Evolutionary conservation across 352 stramenopile genomes (phyloP).

Genomic region (Globisporangium lucens): DNA sequence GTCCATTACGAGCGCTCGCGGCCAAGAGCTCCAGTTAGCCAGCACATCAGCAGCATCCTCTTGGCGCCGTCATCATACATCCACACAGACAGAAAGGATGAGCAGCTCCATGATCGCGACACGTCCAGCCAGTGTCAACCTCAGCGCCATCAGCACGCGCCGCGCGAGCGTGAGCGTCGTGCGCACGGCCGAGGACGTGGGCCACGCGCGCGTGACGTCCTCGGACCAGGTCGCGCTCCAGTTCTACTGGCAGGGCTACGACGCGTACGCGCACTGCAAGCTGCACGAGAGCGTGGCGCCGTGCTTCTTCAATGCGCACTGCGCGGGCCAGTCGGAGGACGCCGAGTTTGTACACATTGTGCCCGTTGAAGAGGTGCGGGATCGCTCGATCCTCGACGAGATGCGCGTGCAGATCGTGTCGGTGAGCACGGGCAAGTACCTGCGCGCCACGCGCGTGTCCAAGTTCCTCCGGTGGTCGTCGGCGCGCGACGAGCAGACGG

Average conservation of each 20-base stretch:
- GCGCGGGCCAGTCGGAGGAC: conserved; percentile 28
- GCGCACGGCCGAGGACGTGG: conserved; percentile 19
- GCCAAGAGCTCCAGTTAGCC: background rate
- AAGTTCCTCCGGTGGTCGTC: conserved; percentile 69
- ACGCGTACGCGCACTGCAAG: conserved; percentile 51
- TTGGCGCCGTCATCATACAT: background rate
- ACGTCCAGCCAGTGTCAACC: background rate
- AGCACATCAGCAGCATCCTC: background rate
- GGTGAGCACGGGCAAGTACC: conserved; percentile 43
- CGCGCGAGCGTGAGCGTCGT: conserved; percentile 10
- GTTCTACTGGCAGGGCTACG: conserved; percentile 69
- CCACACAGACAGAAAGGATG: background rate
- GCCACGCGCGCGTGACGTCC: conserved; percentile 29
- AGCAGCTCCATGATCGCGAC: background rate
- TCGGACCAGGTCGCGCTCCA: conserved; percentile 53
- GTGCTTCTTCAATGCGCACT: conserved; percentile 59
- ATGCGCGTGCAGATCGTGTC: conserved; percentile 64
- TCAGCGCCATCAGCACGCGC: background rate
- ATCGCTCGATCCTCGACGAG: conserved; percentile 55
- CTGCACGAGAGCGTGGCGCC: conserved; percentile 47
- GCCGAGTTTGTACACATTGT: conserved; percentile 57
- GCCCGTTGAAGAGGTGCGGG: conserved; percentile 43
- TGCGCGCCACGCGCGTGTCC: conserved; percentile 56
- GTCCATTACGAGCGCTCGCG: conserved; percentile 1
- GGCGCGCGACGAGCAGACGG: conserved; percentile 51